Evolutionary conservation across 805 yeast genomes (phyloP).

Genomic region (Kuraishia molischiana): DNA sequence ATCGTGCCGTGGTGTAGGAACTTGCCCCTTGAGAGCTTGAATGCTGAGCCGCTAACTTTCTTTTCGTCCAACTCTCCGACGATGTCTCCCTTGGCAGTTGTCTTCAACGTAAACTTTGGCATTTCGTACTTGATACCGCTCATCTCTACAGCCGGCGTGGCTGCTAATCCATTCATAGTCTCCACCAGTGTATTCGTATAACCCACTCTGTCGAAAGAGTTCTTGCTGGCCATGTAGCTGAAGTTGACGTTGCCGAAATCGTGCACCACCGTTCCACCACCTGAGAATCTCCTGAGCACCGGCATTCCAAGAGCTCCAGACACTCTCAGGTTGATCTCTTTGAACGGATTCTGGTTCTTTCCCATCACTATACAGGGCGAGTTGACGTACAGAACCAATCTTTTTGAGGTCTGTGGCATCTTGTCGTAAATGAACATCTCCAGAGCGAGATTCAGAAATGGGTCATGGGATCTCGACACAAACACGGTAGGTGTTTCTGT

Average conservation of each 20-base stretch:
- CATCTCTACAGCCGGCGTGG: slow-evolving; percentile 1
- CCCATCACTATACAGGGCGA: slow-evolving; percentile 88
- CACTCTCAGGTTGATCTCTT: slow-evolving; percentile 60
- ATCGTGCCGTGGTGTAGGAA: slow-evolving; percentile 96
- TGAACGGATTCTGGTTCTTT: slow-evolving; percentile 93
- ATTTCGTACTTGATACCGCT: slow-evolving; percentile 1
- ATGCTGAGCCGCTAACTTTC: slow-evolving; percentile 92
- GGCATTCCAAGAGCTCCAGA: slow-evolving; percentile 46
- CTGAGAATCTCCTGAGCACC: slow-evolving; percentile 69
- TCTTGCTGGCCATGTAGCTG: slow-evolving; percentile 60
- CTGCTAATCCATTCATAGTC: slow-evolving; percentile 17
- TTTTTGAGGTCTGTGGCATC: slow-evolving; percentile 37
- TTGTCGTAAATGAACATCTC: slow-evolving; percentile 69
- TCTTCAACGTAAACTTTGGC: slow-evolving; percentile 22
- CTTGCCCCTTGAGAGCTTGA: slow-evolving; percentile 68
- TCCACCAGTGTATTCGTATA: slow-evolving; percentile 40
- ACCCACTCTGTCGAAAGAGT: slow-evolving; percentile 47
- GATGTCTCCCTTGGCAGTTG: slow-evolving; percentile 79
- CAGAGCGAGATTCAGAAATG: slow-evolving; percentile 67
- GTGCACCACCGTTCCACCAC: slow-evolving; percentile 97
- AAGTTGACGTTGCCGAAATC: slow-evolving; percentile 85
- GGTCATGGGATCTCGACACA: slow-evolving; percentile 50
- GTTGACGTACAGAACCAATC: slow-evolving; percentile 69
- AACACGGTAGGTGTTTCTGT: slow-evolving; percentile 40
- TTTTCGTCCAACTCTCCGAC: slow-evolving; percentile 29